Percentiles rank a stretch among this genome's conserved stretches.
Evolutionary conservation across 225 moss, liverwort and hornwort genomes (phyloP).

Genomic region (Bryoerythrophyllum caledonicum): DNA sequence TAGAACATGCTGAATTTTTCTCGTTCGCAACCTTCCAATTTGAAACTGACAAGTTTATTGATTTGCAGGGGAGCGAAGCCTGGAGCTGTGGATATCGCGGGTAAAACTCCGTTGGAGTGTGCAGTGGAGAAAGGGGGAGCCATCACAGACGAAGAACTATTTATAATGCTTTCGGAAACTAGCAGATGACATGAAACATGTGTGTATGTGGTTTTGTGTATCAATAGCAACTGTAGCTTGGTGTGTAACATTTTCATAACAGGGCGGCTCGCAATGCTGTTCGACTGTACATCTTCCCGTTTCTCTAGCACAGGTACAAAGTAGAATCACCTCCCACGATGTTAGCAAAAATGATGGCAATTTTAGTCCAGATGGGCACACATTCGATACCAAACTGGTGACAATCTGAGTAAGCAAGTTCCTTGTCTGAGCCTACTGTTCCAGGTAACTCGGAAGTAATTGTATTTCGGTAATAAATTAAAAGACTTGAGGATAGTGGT

Average conservation of each 20-base stretch:
- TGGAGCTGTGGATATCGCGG: conserved; percentile 57
- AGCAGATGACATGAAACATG: conserved; percentile 47
- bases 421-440: conserved; percentile 20
- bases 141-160: conserved; percentile 84
- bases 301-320: conserved; percentile 21
- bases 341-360: conserved; percentile 23
- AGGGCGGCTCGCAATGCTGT: conserved; percentile 27
- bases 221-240: conserved; percentile 34
- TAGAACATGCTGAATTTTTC: background rate
- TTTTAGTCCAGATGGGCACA: conserved; percentile 13
- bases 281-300: conserved; percentile 26
- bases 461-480: conserved; percentile 6
- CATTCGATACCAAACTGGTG: conserved; percentile 19
- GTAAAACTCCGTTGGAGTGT: conserved; percentile 90
- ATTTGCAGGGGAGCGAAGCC: conserved; percentile 72
- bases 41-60: conserved; percentile 23
- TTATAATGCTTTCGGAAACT: conserved; percentile 79
- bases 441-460: conserved; percentile 3
- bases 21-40: background rate
- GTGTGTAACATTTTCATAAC: conserved; percentile 30
- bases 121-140: conserved; percentile 74
- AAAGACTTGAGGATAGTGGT: background rate
- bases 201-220: conserved; percentile 24
- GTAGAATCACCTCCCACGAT: conserved; percentile 19
- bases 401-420: background rate